Evolutionary conservation across 768 basidiomycete species (phyloP), one percentile per base, ranked within the genome.

Genomic region (Rhodotorula diobovata): DNA sequence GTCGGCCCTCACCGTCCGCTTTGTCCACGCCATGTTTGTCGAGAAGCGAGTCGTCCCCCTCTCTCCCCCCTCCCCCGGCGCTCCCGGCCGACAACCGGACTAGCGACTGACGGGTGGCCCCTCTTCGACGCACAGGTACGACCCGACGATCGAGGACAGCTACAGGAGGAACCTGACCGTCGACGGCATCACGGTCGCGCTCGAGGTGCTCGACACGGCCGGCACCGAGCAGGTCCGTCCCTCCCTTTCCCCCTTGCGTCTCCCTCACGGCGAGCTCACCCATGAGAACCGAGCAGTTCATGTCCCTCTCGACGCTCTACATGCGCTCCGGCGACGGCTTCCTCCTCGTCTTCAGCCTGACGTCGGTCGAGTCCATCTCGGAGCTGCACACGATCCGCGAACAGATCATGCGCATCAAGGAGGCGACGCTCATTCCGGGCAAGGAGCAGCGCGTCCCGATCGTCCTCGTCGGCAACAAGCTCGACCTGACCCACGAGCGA

Each of bases 1-100:
- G 85, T 93, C 91, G 62, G 93, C 92, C 35, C 81, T 96, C 82
- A 97, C 95, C 61, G 96, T 97, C 78, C 95, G 97, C 80, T 98
- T 97, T 84, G 96, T 97, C 76, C 95, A 98, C 39, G 39, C 41
- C 20, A 54, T 77, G 45, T 76, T 76, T 32, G 66, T 67, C 30
- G 51, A 61, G n/a, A 54, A 54, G 39, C 61, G n/a, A 54, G 51
- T 43, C 41, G 9, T 43, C 21, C n/a, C n/a, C n/a, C n/a, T n/a
- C 54, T 21, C 28, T 34, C n/a, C 32, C 20, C 8, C 35, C 18
- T 30, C 16, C 39, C 9, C 37, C 1, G 4, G 34, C 16, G 4
- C 35, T 53, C 8, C 21, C 48, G 14, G 23, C 18, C 18, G 48
- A 50, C 21, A 8, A 21, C 11, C 28, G 9, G 14, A 25, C 48